Evolutionary conservation across 2,329 filamentous ascomycete species (phyloP), one percentile per base, ranked within the genome.

Genomic region (Neonectria hederae): DNA sequence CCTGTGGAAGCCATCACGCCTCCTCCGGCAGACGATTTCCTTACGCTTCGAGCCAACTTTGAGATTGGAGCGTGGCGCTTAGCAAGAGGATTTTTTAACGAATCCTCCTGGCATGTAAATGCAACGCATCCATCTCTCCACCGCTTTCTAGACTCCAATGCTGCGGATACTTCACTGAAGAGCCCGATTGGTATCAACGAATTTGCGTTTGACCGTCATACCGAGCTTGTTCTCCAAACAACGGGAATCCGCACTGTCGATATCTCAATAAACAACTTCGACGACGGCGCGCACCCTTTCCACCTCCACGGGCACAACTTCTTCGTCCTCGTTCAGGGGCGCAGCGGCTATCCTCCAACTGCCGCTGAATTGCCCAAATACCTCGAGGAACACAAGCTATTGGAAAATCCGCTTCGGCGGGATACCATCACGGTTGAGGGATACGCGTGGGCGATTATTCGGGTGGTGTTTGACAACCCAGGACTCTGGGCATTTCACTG

Each of bases 261-360:
- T 2, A 83, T 86, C 28, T 81, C 88, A 66, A 89, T 89, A 74
- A 88, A 88, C 51, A 70, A 84, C 46, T 88, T 86, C 7, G 87
- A 90, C 73, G 81, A 90, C 46, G 72, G 78, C 5, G 74, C 73
- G 0, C 78, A 80, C 22, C 78, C 77, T 0, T 80, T 80, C 32
- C 88, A 91, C 76, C 78, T 91, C 0, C 89, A 90, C 74, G 87
- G 87, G 0, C 85, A 88, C 74, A 81, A 81, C 46, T 87, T 89
- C 76, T 86, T 86, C 68, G 78, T 86, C 42, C 69, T 80, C 1
- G 42, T 69, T 0, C 77, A 79, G 40, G 78, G 72, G 0, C 60
- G 62, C 0, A 73, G 71, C 2, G 79, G 79, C 1, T 81, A 81
- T 46, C 79, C 79, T 0, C 79, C 78, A 1, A 59, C 51, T 0